A percentile compares a stretch with the other conserved stretches of the same genome.
Conservation (phyloP, 1,139 yeast species). For the Suzukiozyma palmioleophila region DNA sequence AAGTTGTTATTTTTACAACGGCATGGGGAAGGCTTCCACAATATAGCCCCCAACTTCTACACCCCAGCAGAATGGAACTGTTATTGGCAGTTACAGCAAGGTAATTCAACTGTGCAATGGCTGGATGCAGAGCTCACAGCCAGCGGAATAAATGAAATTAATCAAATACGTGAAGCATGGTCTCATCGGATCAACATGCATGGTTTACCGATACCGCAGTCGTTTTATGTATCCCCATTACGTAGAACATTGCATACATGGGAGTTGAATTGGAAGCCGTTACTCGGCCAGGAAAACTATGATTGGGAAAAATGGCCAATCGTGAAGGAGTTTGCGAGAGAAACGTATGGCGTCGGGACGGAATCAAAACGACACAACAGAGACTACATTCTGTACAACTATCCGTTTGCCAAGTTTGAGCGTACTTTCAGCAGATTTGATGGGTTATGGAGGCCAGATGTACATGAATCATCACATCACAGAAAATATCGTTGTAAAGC, state of each 20-base stretch:
- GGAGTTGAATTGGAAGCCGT: constrained; percentile 22
- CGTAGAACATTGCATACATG: constrained; percentile 34
- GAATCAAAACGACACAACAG: constrained; percentile 30
- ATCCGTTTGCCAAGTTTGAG: constrained; percentile 26
- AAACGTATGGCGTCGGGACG: constrained; percentile 35
- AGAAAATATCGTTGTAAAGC: constrained; percentile 23
- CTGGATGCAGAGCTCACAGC: constrained; percentile 34
- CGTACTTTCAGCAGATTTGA: constrained; percentile 23
- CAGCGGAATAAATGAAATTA: constrained; percentile 20
- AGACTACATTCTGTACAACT: constrained; percentile 19
- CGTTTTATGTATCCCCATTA: constrained; percentile 32
- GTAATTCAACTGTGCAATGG: constrained; percentile 31
- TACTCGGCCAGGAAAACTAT: constrained; percentile 8
- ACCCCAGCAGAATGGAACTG: constrained; percentile 26
- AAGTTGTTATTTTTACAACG: constrained; percentile 36
- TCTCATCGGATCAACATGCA: constrained; percentile 11
- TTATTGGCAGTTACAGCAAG: constrained; percentile 26
- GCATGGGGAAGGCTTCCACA: constrained; percentile 42
- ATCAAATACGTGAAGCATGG: constrained; percentile 17
- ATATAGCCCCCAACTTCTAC: constrained; percentile 22
- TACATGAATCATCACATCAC: constrained; percentile 24
- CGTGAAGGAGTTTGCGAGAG: constrained; percentile 32
- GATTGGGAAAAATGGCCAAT: constrained; percentile 12
- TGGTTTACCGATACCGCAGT: constrained; percentile 24
- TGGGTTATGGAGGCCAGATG: constrained; percentile 21